Percentiles rank a stretch among this genome's conserved stretches.
These are phyloP conservation scores for Chlamydomonas eustigma DNA, from an alignment of 139 green algal genomes.

Conservation along the genomic window DNA sequence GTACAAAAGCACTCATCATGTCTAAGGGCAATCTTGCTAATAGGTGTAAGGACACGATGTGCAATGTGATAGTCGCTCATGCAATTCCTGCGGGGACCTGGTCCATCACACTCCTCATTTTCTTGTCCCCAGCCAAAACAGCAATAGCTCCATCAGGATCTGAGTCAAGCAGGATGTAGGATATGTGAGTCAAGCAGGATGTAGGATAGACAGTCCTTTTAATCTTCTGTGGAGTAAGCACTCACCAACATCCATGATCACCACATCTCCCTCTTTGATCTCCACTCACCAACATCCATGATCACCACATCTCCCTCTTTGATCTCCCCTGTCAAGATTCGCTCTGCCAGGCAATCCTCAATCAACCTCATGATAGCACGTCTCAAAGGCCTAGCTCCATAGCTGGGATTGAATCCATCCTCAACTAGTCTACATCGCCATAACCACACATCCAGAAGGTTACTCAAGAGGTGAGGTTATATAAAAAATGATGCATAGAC, in stretches of 20 bases:
- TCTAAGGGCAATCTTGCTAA: no score
- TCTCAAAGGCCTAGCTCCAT: slow-evolving; percentile 95
- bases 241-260: no score
- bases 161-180: not conserved
- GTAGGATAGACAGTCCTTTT: not conserved
- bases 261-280: not conserved
- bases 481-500: no score
- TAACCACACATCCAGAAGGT: slow-evolving; percentile 1
- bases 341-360: slow-evolving; percentile 94
- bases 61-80: no score
- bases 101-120: slow-evolving; percentile 71
- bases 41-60: no score
- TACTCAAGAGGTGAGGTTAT: no score
- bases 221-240: no score
- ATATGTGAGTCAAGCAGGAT: not conserved
- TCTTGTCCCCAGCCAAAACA: slow-evolving; percentile 90
- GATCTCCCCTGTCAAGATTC: slow-evolving; percentile 90
- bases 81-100: slow-evolving; percentile 73
- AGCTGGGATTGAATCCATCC: slow-evolving; percentile 97
- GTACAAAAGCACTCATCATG: no score
- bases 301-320: slow-evolving; percentile 91
- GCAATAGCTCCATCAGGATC: slow-evolving; percentile 85
- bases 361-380: slow-evolving; percentile 98
- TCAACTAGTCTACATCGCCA: slow-evolving; percentile 79
- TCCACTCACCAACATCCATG: slow-evolving; percentile 65